Evolutionary conservation across 2,329 filamentous ascomycete genomes (phyloP).

Genomic region (Botrytis medusae): DNA sequence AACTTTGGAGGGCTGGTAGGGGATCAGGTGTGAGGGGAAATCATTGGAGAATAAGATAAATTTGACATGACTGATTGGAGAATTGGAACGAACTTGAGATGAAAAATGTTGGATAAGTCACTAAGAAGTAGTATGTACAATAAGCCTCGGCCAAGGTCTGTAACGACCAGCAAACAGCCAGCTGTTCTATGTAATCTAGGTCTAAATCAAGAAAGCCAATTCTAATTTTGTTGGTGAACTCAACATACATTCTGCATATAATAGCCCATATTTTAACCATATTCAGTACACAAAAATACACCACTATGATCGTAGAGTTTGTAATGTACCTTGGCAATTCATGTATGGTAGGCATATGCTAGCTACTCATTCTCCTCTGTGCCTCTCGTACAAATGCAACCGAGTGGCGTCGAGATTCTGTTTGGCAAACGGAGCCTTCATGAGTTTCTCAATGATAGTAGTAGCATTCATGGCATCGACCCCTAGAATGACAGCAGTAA

Average conservation of each 20-base stretch:
- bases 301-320: background rate
- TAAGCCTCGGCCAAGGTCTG: background rate
- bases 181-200: background rate
- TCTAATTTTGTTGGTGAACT: background rate
- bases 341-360: background rate
- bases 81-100: background rate
- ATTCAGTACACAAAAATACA: background rate
- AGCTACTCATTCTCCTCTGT: constrained; percentile 12
- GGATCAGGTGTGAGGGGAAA: background rate
- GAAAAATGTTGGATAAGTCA: background rate
- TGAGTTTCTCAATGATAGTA: background rate
- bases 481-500: background rate
- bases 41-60: background rate
- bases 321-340: background rate
- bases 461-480: background rate
- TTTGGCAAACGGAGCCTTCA: background rate
- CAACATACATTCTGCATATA: constrained; percentile 7
- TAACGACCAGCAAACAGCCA: background rate
- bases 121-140: background rate
- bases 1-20: background rate
- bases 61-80: background rate
- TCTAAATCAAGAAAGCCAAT: background rate
- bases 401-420: constrained; percentile 5
- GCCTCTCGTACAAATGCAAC: constrained; percentile 11
- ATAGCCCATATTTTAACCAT: background rate